Conservation (phyloP, 2,329 filamentous ascomycete species). For the Penicillium sp. region DNA sequence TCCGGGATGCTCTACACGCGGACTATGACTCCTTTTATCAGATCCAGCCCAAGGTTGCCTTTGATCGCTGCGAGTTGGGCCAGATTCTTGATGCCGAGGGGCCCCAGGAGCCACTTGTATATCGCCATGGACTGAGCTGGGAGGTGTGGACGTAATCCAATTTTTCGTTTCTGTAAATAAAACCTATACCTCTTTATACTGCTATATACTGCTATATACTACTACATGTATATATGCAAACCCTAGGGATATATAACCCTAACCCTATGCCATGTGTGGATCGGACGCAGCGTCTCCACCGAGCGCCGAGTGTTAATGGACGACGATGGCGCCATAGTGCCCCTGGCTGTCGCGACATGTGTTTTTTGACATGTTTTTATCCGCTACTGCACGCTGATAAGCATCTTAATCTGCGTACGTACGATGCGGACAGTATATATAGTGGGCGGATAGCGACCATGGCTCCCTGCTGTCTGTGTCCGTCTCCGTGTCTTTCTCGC, state of each 20-base stretch:
- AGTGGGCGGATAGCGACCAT: background rate
- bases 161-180: too few relatives aligned
- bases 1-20: slow-evolving; percentile 29
- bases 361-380: background rate
- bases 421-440: too few relatives aligned
- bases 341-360: slow-evolving; percentile 19
- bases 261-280: background rate
- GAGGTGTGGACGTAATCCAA: slow-evolving; percentile 9
- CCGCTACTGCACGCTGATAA: background rate
- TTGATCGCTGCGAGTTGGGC: slow-evolving; percentile 31
- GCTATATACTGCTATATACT: too few relatives aligned
- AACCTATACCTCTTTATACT: too few relatives aligned
- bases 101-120: slow-evolving; percentile 22
- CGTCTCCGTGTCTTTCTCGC: background rate
- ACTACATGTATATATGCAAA: too few relatives aligned
- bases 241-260: too few relatives aligned
- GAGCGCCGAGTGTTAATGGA: background rate
- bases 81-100: slow-evolving; percentile 36
- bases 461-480: background rate
- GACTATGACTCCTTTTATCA: slow-evolving; percentile 32
- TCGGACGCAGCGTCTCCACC: too few relatives aligned
- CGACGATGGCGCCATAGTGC: slow-evolving; percentile 25
- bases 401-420: background rate
- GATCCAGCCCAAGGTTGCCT: slow-evolving; percentile 29
- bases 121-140: slow-evolving; percentile 16